Evolutionary conservation across 495 filamentous ascomycete genomes (phyloP).

Genomic region (Penicillium arizonense): DNA sequence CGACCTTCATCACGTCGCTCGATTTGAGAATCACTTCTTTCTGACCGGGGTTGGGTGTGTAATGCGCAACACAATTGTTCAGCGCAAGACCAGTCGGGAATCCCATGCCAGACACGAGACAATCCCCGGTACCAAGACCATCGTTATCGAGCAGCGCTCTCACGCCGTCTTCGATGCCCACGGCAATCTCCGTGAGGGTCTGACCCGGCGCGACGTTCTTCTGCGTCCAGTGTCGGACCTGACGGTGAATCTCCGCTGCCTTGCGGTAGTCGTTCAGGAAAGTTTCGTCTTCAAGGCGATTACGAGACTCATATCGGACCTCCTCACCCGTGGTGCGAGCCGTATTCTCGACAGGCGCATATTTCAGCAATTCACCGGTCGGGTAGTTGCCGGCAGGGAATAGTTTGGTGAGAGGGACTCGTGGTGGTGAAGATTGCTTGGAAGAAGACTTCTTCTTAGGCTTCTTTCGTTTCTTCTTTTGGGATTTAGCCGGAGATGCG

Average conservation of each 20-base stretch:
- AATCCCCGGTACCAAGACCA: constrained; percentile 58
- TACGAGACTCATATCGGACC: constrained; percentile 48
- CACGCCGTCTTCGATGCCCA: constrained; percentile 61
- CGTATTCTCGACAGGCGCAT: constrained; percentile 48
- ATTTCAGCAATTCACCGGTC: constrained; percentile 49
- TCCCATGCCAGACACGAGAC: constrained; percentile 57
- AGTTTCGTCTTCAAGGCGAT: constrained; percentile 48
- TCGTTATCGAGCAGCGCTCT: constrained; percentile 54
- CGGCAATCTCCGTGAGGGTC: constrained; percentile 57
- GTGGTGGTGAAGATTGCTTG: constrained; percentile 55
- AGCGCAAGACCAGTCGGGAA: constrained; percentile 62
- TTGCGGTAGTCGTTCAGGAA: constrained; percentile 60
- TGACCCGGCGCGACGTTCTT: constrained; percentile 55
- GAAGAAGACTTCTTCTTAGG: constrained; percentile 48
- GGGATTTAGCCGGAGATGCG: constrained; percentile 16
- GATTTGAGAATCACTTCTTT: constrained; percentile 53
- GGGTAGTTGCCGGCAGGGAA: constrained; percentile 53
- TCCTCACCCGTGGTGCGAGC: constrained; percentile 60
- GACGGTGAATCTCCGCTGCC: constrained; percentile 59
- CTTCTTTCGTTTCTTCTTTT: constrained; percentile 56
- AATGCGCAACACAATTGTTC: constrained; percentile 62
- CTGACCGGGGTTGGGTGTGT: constrained; percentile 61
- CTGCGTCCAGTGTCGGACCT: constrained; percentile 59
- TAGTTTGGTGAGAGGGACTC: constrained; percentile 49
- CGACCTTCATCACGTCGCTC: constrained; percentile 66